Evolutionary conservation across 179 eudicot species (phyloP).

Genomic region (Silene noctiflora): DNA sequence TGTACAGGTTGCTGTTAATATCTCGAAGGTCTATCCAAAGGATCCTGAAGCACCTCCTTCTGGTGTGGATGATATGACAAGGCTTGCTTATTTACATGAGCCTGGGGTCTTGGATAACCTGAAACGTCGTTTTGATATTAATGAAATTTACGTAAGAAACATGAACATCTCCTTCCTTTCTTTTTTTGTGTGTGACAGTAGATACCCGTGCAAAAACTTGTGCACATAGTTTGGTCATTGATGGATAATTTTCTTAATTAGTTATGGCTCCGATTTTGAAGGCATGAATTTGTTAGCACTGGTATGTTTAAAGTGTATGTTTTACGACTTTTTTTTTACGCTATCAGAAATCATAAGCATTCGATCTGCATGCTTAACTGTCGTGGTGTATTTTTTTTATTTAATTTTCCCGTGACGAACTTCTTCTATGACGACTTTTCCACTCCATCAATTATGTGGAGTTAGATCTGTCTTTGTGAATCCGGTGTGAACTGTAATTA

Average conservation of each 20-base stretch:
- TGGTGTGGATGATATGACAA: constrained; percentile 99
- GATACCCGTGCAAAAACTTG: not conserved
- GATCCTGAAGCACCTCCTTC: constrained; percentile 73
- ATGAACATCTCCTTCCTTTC: constrained; percentile 8
- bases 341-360: not conserved
- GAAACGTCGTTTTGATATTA: constrained; percentile 64
- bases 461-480: not conserved
- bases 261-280: not conserved
- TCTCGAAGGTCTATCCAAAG: constrained; percentile 56
- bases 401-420: not conserved
- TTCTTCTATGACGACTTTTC: not conserved
- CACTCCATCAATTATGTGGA: not conserved
- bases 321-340: not conserved
- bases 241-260: not conserved
- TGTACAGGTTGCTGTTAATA: constrained; percentile 52
- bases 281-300: not conserved
- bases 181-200: constrained; percentile 4
- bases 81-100: constrained; percentile 86
- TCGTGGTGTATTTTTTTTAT: not conserved
- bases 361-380: not conserved
- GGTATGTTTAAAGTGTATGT: not conserved
- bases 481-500: not conserved
- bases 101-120: constrained; percentile 92
- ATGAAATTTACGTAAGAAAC: constrained; percentile 84
- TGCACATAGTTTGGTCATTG: constrained; percentile 1